phyloP scores from a whole-genome alignment of 345 rosid genomes.

The Corymbia maculata region DNA sequence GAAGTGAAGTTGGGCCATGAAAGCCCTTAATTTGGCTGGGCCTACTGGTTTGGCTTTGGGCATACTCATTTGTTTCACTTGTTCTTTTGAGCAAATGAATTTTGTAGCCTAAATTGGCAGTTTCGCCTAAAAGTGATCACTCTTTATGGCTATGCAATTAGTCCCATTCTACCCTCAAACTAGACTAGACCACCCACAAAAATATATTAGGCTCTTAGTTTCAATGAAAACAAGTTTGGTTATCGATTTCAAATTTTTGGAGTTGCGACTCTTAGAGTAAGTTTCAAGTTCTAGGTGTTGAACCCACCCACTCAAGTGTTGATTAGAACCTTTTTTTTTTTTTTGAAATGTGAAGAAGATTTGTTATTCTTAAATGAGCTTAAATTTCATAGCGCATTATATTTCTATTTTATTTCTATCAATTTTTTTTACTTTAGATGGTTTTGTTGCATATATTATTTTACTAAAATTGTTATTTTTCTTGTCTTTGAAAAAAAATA shows the following conservation, averaged over 20 bases:
- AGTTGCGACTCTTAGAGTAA: fast-evolving
- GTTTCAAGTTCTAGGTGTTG: no score
- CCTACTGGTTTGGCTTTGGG: neutral
- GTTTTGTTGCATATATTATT: no score
- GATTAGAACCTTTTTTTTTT: no score
- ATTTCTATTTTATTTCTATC: no score
- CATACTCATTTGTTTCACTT: neutral
- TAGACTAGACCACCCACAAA: neutral
- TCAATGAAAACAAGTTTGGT: fast-evolving
- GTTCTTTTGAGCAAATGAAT: neutral
- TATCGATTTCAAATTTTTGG: fast-evolving
- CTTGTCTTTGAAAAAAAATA: no score
- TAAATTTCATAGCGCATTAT: no score
- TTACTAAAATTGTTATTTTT: no score
- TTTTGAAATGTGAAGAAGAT: no score
- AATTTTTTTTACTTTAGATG: no score
- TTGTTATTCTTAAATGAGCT: no score
- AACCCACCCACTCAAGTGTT: no score
- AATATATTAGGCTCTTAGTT: fast-evolving
- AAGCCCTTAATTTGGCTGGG: neutral
- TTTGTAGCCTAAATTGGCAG: neutral
- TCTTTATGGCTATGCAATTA: neutral
- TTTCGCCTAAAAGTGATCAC: neutral
- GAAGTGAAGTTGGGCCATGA: neutral
- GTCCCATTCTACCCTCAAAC: neutral